Evolutionary conservation across 345 rosid genomes (phyloP), one percentile per base, ranked within the genome.

Genomic region (Laguncularia racemosa): DNA sequence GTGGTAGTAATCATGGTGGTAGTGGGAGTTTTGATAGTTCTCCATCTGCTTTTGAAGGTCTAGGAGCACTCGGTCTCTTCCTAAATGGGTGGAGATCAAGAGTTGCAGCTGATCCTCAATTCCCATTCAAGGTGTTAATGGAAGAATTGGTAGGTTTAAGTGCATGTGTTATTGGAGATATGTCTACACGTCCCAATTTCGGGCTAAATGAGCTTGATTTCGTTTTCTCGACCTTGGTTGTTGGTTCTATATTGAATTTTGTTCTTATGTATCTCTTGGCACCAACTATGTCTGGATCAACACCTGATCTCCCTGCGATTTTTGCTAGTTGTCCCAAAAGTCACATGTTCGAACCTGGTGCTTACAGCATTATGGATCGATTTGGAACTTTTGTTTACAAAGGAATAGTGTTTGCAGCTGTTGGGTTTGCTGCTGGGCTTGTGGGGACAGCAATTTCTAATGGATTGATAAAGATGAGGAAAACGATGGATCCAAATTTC

Each of bases 101-200:
- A 54, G 96, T 95, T 14, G 77, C 95, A 4, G 99, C 99, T 1
- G 99, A 95, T 73, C 78, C 97, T 6, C 97, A 95, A 38, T 95
- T 95, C 59, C 91, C 95, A 1, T 95, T 95, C 69, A 95, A 95
- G 72, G 97, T 90, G 40, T 51, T 95, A 46, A 95, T 95, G 99
- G 99, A 95, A 57, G 96, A 95, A 65, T 60, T 88, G 5, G 99
- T 95, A 1, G 99, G 99, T 2, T 91, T 95, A 2, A 79, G 82
- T 6, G 88, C 99, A 6, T 81, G 89, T 48, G 89, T 95, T 16
- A 73, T 90, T 2, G 99, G 99, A 0, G 99, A 95, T 59, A 90
- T 95, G 99, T 92, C 99, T 3, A 82, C 97, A 17, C 97, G 99
- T 3, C 97, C 99, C 0, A 90, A 95, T 67, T 95, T 90, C 15